Percentiles rank a stretch among this genome's conserved stretches.
Evolutionary conservation across 495 filamentous ascomycete genomes (phyloP).

Genomic region (Penicillium turbatum): DNA sequence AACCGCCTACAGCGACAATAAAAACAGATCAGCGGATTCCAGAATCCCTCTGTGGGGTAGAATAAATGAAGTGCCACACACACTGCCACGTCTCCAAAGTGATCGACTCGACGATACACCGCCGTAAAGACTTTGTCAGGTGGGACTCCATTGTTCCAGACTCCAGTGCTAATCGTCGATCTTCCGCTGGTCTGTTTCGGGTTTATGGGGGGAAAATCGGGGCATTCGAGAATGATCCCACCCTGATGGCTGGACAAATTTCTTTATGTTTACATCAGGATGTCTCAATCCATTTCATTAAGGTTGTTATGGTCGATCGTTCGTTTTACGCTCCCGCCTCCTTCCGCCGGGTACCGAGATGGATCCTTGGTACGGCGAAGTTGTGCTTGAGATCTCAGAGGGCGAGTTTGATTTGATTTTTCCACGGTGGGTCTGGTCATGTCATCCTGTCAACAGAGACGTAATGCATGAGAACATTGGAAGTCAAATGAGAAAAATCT

Average conservation of each 20-base stretch:
- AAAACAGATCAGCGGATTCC: background rate
- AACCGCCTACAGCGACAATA: background rate
- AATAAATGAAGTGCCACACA: background rate
- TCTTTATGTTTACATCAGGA: background rate
- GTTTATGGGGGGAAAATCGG: constrained; percentile 11
- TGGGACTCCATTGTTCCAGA: background rate
- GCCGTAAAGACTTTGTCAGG: background rate
- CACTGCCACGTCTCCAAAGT: background rate
- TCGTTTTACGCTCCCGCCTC: background rate
- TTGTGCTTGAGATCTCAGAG: background rate
- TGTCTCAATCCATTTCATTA: too few species aligned
- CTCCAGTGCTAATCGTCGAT: constrained; percentile 15
- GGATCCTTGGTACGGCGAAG: background rate
- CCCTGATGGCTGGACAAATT: background rate
- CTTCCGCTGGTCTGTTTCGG: constrained; percentile 19
- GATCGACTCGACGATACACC: background rate
- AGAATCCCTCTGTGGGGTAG: background rate
- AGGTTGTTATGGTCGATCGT: too few species aligned
- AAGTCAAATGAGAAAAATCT: too few species aligned
- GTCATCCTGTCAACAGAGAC: constrained; percentile 7
- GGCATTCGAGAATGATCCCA: constrained; percentile 4
- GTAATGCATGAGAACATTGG: background rate
- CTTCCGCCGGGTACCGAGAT: background rate
- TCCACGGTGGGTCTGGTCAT: background rate
- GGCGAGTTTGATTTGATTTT: background rate